phyloP scores from a whole-genome alignment of 2,329 filamentous ascomycete genomes.

The Pezizomycotina sp. region DNA sequence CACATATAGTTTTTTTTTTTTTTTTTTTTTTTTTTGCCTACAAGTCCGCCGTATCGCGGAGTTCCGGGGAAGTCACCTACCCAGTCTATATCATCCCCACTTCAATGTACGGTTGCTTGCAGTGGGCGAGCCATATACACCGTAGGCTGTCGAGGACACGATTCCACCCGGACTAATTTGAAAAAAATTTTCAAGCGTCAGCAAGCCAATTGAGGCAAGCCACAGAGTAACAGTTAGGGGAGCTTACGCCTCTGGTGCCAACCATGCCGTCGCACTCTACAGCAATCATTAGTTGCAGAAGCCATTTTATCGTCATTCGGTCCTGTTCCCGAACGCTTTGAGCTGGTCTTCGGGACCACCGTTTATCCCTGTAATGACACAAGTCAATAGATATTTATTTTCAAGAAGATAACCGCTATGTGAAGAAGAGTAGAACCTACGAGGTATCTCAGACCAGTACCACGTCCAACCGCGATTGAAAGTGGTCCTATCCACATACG shows the following conservation, averaged over 20 bases:
- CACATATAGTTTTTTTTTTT: no score
- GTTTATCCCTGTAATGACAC: slow-evolving; percentile 16
- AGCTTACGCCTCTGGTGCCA: slow-evolving; percentile 22
- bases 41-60: no score
- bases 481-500: slow-evolving; percentile 11
- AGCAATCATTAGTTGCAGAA: slow-evolving; percentile 24
- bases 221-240: background rate
- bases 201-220: background rate
- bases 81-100: slow-evolving; percentile 22
- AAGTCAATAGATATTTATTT: slow-evolving; percentile 3
- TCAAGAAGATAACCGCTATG: no score
- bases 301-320: slow-evolving; percentile 25
- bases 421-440: slow-evolving; percentile 16
- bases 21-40: no score
- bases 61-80: no score
- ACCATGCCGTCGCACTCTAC: slow-evolving; percentile 22
- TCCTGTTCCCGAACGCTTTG: slow-evolving; percentile 22
- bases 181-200: slow-evolving; percentile 1
- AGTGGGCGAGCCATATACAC: slow-evolving; percentile 22
- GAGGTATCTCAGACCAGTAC: slow-evolving; percentile 23
- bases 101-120: slow-evolving; percentile 22
- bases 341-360: slow-evolving; percentile 21
- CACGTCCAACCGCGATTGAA: slow-evolving; percentile 20
- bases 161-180: slow-evolving; percentile 23
- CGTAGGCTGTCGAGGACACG: slow-evolving; percentile 23